Evolutionary conservation across 768 basidiomycete species (phyloP).

Genomic region (Xerocomus brunneocitrinus): DNA sequence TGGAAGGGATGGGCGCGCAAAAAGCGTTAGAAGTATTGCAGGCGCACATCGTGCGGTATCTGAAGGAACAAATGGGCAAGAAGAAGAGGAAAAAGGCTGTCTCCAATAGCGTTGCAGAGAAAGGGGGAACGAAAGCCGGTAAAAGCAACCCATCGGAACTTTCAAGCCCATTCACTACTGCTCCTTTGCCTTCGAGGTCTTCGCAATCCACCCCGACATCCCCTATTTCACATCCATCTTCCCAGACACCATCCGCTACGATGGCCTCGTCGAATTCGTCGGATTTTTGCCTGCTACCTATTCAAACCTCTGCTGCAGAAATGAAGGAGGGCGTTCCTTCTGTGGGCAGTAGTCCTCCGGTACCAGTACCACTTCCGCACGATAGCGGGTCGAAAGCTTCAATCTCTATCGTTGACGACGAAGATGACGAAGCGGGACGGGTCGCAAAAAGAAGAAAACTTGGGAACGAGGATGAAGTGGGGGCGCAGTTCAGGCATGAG

Average conservation of each 20-base stretch:
- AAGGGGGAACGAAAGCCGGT: constrained; percentile 37
- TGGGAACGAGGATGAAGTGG: constrained; percentile 7
- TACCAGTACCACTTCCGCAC: constrained; percentile 31
- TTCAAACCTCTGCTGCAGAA: background rate
- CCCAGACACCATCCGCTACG: background rate
- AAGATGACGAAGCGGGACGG: constrained; percentile 49
- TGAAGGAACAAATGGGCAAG: constrained; percentile 64
- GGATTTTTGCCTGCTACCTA: constrained; percentile 12
- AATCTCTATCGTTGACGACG: constrained; percentile 59
- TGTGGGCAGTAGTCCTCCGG: constrained; percentile 23
- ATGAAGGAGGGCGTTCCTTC: constrained; percentile 18
- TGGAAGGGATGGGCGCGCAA: constrained; percentile 78
- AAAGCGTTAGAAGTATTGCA: constrained; percentile 80
- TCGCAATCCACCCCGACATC: constrained; percentile 7
- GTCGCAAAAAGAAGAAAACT: constrained; percentile 50
- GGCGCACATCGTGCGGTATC: constrained; percentile 75
- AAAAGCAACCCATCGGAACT: constrained; percentile 31
- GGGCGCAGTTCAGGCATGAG: constrained; percentile 1
- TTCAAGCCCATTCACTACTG: constrained; percentile 43
- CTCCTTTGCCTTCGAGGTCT: constrained; percentile 32
- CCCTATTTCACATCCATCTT: constrained; percentile 1
- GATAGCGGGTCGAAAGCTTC: constrained; percentile 38
- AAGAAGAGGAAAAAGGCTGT: constrained; percentile 38
- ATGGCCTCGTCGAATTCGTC: background rate
- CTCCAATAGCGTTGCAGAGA: constrained; percentile 33